Evolutionary conservation across 352 stramenopile genomes (phyloP), one percentile per base, ranked within the genome.

Genomic region (Phytopythium helicoides): DNA sequence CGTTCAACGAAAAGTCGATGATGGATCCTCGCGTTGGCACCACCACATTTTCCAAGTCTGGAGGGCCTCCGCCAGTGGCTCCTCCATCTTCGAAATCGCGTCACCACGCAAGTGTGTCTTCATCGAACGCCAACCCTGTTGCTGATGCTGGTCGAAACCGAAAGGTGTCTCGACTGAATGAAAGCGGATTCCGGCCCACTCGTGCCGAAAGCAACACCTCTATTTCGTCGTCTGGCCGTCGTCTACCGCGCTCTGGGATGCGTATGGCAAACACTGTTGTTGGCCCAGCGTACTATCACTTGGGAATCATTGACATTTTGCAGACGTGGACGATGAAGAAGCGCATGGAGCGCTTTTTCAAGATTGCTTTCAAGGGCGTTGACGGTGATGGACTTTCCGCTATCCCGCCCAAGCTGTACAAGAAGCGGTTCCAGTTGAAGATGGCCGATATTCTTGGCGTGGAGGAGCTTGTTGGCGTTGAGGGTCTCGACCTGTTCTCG

Each of bases 271-370:
- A 94, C 60, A 91, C 84, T 12, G 83, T 97, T 16, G 84, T 94
- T 3, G 87, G 86, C 1, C 88, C 88, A 9, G 86, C 83, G 39
- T 92, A 94, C 62, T 97, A 96, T 57, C 86, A 96, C 60, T 61
- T 97, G 37, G 89, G 89, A 34, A 61, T 97, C 40, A 96, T 97
- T 54, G 89, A 97, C 50, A 96, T 97, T 57, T 45, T 97, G 55
- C 89, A 97, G 60, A 92, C 81, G 3, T 97, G 84, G 86, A 96
- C 87, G 31, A 64, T 90, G 16, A 50, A 90, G 40, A 97, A 97
- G 45, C 76, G 81, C 15, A 73, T 92, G 63, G 89, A 97, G 64
- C 79, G 86, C 6, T 85, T 95, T 40, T 70, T 92, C 52, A 97
- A 97, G 67, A 94, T 94, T 48, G 70, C 71, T 40, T 87, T 97